phyloP scores from a whole-genome alignment of 768 basidiomycete species.

The Boletellus emodensis region DNA sequence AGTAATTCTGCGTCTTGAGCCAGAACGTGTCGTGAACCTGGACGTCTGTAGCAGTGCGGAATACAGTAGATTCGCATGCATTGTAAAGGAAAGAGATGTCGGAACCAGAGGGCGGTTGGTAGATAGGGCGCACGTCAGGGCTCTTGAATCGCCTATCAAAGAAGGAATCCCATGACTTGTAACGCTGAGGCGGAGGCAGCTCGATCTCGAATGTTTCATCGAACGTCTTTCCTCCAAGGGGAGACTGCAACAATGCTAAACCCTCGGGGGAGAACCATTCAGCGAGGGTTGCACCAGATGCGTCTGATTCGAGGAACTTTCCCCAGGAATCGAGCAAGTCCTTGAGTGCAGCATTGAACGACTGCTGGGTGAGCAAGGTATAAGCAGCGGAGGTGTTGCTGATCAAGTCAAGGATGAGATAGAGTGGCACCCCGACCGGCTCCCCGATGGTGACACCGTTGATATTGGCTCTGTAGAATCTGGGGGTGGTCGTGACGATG shows the following conservation, averaged over 20 bases:
- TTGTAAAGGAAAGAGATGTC: slow-evolving; percentile 31
- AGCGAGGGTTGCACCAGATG: too few species aligned
- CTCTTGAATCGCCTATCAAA: slow-evolving; percentile 41
- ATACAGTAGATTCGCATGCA: slow-evolving; percentile 51
- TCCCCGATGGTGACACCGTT: neutral
- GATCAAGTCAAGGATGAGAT: neutral
- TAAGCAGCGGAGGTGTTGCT: neutral
- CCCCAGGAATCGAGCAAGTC: neutral
- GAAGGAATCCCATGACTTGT: slow-evolving; percentile 47
- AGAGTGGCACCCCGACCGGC: neutral
- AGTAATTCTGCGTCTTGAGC: slow-evolving; percentile 58
- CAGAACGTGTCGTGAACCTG: slow-evolving; percentile 46
- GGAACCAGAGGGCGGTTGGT: neutral
- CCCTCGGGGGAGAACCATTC: too few species aligned
- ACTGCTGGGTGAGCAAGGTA: neutral
- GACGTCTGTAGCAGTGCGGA: slow-evolving; percentile 34
- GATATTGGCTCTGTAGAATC: slow-evolving; percentile 1
- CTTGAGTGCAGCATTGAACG: neutral
- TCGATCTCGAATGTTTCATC: neutral
- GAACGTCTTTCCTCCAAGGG: neutral
- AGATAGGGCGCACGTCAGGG: slow-evolving; percentile 35
- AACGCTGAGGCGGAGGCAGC: neutral
- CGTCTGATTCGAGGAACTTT: neutral
- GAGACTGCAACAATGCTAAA: too few species aligned
- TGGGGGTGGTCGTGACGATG: neutral